Percentiles rank a stretch among this genome's conserved stretches.
These are phyloP conservation scores for Coccomyxa sp. DNA, from an alignment of 139 green algal genomes.

Conservation along the genomic window DNA sequence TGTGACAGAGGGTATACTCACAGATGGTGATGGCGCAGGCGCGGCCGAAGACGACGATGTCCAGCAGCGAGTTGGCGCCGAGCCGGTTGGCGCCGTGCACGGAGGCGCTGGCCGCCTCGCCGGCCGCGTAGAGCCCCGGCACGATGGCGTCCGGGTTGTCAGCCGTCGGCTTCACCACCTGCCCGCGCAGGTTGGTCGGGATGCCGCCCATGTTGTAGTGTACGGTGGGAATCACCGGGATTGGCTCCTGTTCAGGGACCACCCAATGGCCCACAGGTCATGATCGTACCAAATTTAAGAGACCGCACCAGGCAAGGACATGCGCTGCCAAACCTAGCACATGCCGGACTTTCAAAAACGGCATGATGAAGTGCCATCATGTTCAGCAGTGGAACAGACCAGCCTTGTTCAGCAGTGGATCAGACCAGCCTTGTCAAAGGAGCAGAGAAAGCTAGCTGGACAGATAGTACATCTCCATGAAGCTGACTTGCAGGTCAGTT, in stretches of 20 bases:
- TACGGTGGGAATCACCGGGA: conserved; percentile 96
- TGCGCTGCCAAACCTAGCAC: no score
- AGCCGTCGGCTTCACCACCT: conserved; percentile 56
- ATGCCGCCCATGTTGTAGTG: conserved; percentile 99
- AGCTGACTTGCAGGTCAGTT: no score
- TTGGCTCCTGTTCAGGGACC: conserved; percentile 68
- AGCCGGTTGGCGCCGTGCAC: conserved; percentile 99
- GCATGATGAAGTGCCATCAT: no score
- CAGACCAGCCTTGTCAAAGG: no score
- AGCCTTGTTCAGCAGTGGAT: no score
- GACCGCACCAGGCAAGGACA: no score
- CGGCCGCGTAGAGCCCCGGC: conserved; percentile 90
- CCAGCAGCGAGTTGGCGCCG: conserved; percentile 96
- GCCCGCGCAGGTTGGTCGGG: conserved; percentile 93
- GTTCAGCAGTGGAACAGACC: no score
- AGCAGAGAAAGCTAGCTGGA: no score
- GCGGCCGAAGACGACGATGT: conserved; percentile 98
- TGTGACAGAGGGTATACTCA: not conserved
- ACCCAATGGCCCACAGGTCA: not conserved
- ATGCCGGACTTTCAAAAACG: no score
- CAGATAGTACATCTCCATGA: no score
- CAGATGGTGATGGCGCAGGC: conserved; percentile 79
- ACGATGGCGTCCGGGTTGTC: conserved; percentile 80
- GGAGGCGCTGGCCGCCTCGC: conserved; percentile 88
- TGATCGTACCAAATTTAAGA: no score